Evolutionary conservation across 805 yeast genomes (phyloP), one percentile per base, ranked within the genome.

Genomic region (Candida khao-thaluensis): DNA sequence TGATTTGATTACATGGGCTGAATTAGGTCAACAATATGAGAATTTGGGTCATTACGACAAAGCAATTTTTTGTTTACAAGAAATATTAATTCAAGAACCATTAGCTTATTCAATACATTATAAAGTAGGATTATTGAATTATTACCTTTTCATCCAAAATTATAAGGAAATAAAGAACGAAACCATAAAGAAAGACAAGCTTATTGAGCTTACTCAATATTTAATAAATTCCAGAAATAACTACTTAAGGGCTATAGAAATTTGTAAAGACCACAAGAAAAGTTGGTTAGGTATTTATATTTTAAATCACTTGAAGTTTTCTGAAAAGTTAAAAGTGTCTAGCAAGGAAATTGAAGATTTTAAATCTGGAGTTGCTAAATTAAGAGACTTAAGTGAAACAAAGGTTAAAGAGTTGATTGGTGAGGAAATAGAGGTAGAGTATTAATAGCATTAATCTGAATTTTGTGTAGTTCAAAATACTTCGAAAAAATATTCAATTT

Each of bases 1-100:
- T 15, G 98, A 93, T 58, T 66, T 76, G 2, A 80, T 83, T 46
- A 66, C 84, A 2, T 88, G 95, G 95, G 71, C 79, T 34, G 95
- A 86, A 59, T 66, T 89, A 40, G 83, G 80, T 3, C 77, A 78
- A 25, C 66, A 74, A n/a, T 91, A 91, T 56, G 60, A 60, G 17
- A 56, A 64, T 10, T 44, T 72, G 7, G 89, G 89, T 1, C 79
- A 81, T 52, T 80, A 74, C 48, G 82, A 77, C 24, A 79, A 81
- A 50, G 82, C 93, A 0, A 71, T 84, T 5, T 78, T 72, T 55
- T 71, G 86, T 40, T 71, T 75, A 18, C 79, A 85, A 53, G 96
- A 91, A 54, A 76, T 85, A 2, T 59, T 90, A 11, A 53, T 85
- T 23, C 69, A 76, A 17, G 72, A 71, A 40, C 96, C 96, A 2